Evolutionary conservation across 2,329 filamentous ascomycete genomes (phyloP).

Genomic region (Aureobasidium leucospermi): DNA sequence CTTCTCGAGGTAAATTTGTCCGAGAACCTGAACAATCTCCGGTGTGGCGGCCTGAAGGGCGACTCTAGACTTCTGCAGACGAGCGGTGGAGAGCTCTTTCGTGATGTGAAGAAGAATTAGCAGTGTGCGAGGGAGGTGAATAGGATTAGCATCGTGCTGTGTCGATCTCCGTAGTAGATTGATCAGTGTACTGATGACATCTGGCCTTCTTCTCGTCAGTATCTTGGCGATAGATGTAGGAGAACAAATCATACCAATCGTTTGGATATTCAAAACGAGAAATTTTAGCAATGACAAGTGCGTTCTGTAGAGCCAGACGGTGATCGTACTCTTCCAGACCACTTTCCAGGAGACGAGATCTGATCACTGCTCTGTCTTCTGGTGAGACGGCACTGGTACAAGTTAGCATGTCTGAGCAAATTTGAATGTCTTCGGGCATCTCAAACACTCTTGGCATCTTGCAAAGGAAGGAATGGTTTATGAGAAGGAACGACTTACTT

Average conservation of each 20-base stretch:
- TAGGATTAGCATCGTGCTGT: constrained; percentile 39
- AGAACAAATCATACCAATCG: constrained; percentile 56
- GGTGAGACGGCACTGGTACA: constrained; percentile 48
- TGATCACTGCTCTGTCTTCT: constrained; percentile 70
- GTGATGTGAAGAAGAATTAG: constrained; percentile 76
- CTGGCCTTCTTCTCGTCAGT: constrained; percentile 27
- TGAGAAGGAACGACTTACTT: constrained; percentile 38
- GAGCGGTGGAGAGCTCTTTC: constrained; percentile 80
- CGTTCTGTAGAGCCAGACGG: constrained; percentile 77
- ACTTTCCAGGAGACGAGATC: constrained; percentile 65
- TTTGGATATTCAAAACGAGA: constrained; percentile 81
- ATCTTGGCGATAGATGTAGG: constrained; percentile 1
- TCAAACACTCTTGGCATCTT: background rate
- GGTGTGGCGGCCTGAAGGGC: constrained; percentile 72
- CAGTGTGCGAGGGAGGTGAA: constrained; percentile 64
- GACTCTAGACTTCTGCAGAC: constrained; percentile 65
- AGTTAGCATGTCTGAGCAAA: background rate
- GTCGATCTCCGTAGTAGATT: constrained; percentile 53
- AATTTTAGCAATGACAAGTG: constrained; percentile 79
- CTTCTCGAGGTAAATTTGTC: constrained; percentile 68
- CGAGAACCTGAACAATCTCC: constrained; percentile 74
- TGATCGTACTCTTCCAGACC: constrained; percentile 70
- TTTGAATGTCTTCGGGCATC: background rate
- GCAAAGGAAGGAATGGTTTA: background rate
- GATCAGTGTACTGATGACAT: constrained; percentile 48